These are phyloP conservation scores for Mediolabrus comicus DNA, from an alignment of 108 stramenopile genomes.

Conservation along the genomic window DNA sequence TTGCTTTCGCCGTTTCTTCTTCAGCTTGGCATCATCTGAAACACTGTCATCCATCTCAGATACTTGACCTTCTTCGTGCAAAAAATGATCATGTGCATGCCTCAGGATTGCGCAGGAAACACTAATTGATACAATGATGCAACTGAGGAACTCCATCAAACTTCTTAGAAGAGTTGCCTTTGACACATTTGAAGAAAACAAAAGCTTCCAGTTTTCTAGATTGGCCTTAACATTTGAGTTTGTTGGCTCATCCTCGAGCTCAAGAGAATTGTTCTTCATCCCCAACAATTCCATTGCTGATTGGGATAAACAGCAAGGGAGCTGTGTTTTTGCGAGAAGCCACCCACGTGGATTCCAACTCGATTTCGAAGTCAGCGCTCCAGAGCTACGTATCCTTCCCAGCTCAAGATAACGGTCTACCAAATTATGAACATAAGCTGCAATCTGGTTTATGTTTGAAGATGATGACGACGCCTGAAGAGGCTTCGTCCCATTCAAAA, in stretches of 20 bases:
- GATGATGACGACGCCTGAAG: slow-evolving; percentile 1
- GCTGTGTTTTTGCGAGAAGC: slow-evolving; percentile 38
- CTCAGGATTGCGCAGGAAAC: slow-evolving; percentile 32
- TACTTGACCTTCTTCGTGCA: background rate
- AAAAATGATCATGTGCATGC: slow-evolving; percentile 42
- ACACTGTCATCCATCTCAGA: background rate
- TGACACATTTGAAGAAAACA: slow-evolving; percentile 6
- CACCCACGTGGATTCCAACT: slow-evolving; percentile 44
- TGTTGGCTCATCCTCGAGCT: slow-evolving; percentile 5
- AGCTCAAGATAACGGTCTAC: slow-evolving; percentile 40
- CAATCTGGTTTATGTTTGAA: slow-evolving; percentile 9
- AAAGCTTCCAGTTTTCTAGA: slow-evolving; percentile 17
- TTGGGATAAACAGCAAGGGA: slow-evolving; percentile 30
- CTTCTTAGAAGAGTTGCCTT: slow-evolving; percentile 14
- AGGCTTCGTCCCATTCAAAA: slow-evolving; percentile 12
- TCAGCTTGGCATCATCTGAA: background rate
- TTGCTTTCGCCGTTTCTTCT: slow-evolving; percentile 23
- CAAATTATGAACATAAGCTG: slow-evolving; percentile 36
- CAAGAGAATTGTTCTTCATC: slow-evolving; percentile 20
- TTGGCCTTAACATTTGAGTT: background rate
- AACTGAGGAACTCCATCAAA: slow-evolving; percentile 28
- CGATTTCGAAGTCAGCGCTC: background rate
- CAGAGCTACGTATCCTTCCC: slow-evolving; percentile 16
- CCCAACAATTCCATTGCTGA: slow-evolving; percentile 23
- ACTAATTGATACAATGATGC: slow-evolving; percentile 27